A percentile compares a stretch with the other conserved stretches of the same genome.
Conservation (phyloP, 805 yeast species). For the Yamadazyma scolyti region DNA sequence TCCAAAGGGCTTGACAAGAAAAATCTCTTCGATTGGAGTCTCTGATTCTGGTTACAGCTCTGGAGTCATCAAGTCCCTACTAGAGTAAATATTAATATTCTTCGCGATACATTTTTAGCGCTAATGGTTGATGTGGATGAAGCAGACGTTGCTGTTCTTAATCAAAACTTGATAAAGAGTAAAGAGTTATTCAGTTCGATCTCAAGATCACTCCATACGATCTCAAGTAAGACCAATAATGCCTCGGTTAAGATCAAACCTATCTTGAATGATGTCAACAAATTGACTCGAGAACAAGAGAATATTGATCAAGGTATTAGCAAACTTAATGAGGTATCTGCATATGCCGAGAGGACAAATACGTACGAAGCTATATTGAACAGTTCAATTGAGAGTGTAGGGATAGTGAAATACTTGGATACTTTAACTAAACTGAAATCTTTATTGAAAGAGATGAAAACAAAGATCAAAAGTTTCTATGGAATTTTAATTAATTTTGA, state of each 20-base stretch:
- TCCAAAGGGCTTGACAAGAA: no score
- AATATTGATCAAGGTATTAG: slow-evolving; percentile 56
- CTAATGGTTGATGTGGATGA: slow-evolving; percentile 58
- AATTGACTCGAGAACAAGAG: slow-evolving; percentile 49
- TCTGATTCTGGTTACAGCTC: no score
- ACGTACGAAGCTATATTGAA: slow-evolving; percentile 34
- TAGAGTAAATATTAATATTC: no score
- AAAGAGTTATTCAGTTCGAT: slow-evolving; percentile 54
- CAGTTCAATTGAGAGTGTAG: slow-evolving; percentile 34
- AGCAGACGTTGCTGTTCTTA: slow-evolving; percentile 79
- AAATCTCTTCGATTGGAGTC: no score
- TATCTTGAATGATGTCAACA: slow-evolving; percentile 58
- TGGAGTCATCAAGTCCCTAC: no score
- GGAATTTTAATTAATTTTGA: slow-evolving; percentile 65
- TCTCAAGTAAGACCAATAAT: slow-evolving; percentile 49
- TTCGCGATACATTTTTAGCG: no score
- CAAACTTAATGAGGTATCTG: slow-evolving; percentile 50
- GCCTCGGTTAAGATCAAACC: slow-evolving; percentile 71
- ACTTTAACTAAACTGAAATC: slow-evolving; percentile 37
- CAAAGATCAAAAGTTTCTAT: slow-evolving; percentile 49
- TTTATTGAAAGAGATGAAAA: slow-evolving; percentile 43
- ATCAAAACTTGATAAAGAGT: slow-evolving; percentile 64
- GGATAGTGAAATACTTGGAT: slow-evolving; percentile 33
- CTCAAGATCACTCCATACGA: slow-evolving; percentile 48
- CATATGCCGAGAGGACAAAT: slow-evolving; percentile 43